Evolutionary conservation across 192 early-diverging fungal species (phyloP).

Genomic region (Phlyctochytrium planicorne): DNA sequence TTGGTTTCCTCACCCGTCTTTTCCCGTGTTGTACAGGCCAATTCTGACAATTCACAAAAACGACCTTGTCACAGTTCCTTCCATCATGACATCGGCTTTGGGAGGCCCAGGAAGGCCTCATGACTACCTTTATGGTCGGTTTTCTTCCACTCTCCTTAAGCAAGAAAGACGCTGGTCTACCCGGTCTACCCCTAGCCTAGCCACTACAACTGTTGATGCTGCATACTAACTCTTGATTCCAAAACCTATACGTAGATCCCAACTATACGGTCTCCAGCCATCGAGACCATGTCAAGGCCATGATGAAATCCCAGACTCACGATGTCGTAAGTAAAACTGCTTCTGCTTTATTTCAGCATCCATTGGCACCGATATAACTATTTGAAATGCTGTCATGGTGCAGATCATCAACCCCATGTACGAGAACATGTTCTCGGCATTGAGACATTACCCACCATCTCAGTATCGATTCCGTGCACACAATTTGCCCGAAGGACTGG

Average conservation of each 20-base stretch:
- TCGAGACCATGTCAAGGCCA: constrained; percentile 51
- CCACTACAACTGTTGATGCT: not conserved
- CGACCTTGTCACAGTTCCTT: not conserved
- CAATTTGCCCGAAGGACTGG: constrained; percentile 32
- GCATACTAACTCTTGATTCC: not conserved
- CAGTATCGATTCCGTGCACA: constrained; percentile 36
- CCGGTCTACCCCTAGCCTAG: not conserved
- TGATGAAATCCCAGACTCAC: constrained; percentile 42
- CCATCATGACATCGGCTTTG: no score
- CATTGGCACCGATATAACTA: not conserved
- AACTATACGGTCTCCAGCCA: constrained; percentile 55
- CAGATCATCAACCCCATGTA: constrained; percentile 55
- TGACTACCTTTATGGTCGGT: constrained; percentile 60
- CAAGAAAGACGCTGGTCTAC: not conserved
- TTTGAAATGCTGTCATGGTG: not conserved
- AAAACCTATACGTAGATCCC: constrained; percentile 34
- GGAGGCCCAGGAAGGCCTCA: constrained; percentile 42
- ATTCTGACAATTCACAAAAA: not conserved
- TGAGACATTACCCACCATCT: constrained; percentile 42
- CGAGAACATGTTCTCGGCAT: constrained; percentile 58
- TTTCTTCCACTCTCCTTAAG: not conserved
- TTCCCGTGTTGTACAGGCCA: not conserved
- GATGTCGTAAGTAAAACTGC: constrained; percentile 43
- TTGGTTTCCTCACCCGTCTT: no score
- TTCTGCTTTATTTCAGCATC: no score